Evolutionary conservation across 179 eudicot genomes (phyloP), one percentile per base, ranked within the genome.

Genomic region (Amaranthus tricolor): DNA sequence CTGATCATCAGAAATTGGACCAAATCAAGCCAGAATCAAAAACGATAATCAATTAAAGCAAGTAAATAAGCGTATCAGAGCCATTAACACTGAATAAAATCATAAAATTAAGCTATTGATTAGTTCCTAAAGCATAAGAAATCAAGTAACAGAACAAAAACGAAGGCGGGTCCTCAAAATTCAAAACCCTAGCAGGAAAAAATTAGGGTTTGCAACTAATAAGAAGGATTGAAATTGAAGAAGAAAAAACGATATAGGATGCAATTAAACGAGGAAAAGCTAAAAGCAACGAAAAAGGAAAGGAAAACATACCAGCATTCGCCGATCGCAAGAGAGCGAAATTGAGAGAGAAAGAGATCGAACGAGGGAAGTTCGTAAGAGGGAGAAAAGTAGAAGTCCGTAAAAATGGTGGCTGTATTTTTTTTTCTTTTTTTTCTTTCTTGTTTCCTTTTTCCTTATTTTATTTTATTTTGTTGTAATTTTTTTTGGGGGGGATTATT

Each of bases 341-440:
- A 62, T 20, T 16, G 76, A 73, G 7, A 73, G 58, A 59, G 17
- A 47, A 31, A 24, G 51, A 43, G 66, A 67, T 78, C 74, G 81
- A 73, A 78, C 74, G 77, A 60, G 49, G 50, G 61, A 70, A 61
- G 79, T 70, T 76, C 79, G 74, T 53, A 64, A 73, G 78, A 70
- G 74, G 74, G 74, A 70, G 49, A 74, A 5, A 56, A 49, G 43
- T 74, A 45, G 56, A 66, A 44, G 76, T 66, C 71, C 48, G 79
- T 80, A 75, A 76, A 80, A 80, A 80, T 71, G 79, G 82, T 71
- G 79, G 76, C 82, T 71, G 56, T 40, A 31, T 80, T 76, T 79
- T 57, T 71, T 43, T 60, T 69, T 64, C 57, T 54, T 54, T 52
- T 40, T 72, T 19, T 49, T 64, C 8, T 31, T 21, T 66, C 5